Conservation (phyloP, 306 rosid genomes). For the Alnus glutinosa region DNA sequence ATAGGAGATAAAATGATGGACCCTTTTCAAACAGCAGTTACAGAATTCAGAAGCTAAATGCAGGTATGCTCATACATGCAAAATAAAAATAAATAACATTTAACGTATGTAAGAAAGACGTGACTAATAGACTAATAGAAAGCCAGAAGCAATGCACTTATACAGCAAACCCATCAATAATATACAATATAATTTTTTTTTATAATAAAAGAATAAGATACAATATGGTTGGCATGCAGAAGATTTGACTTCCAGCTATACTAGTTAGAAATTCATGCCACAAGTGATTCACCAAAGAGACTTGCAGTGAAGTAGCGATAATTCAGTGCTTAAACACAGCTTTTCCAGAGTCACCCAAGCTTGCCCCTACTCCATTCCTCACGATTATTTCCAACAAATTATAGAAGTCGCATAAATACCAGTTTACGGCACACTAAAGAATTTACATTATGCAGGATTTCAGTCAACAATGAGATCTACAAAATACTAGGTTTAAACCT, state of each 20-base stretch:
- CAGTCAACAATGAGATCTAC: background rate
- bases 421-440: background rate
- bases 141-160: background rate
- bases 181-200: background rate
- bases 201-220: background rate
- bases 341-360: background rate
- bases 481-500: background rate
- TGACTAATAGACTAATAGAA: too few species aligned
- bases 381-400: background rate
- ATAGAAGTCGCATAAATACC: background rate
- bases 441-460: background rate
- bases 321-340: background rate
- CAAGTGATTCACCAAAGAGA: background rate
- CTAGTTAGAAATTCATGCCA: background rate
- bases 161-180: background rate
- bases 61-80: conserved; percentile 12
- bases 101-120: background rate
- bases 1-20: conserved; percentile 10
- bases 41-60: conserved; percentile 1
- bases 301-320: background rate
- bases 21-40: background rate
- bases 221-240: background rate
- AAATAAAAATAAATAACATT: conserved; percentile 1
- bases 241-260: background rate
- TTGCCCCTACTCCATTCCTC: background rate